phyloP scores from a whole-genome alignment of 2,329 filamentous ascomycete genomes.

The Trichoderma gracile region DNA sequence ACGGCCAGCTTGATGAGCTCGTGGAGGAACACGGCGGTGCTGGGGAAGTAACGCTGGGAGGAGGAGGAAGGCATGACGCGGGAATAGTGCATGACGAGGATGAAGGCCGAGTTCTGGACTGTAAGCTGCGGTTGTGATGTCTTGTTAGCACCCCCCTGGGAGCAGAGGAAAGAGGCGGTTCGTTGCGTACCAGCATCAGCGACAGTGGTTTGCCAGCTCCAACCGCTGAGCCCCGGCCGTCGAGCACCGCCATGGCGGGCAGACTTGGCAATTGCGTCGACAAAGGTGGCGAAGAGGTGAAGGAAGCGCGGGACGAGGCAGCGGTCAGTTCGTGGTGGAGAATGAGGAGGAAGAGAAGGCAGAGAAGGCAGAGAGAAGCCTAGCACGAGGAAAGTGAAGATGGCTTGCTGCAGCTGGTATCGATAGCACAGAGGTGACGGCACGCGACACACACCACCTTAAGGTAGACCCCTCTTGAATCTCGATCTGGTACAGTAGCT shows the following conservation, averaged over 20 bases:
- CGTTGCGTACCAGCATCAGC: constrained; percentile 32
- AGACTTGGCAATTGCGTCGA: background rate
- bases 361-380: too few relatives aligned
- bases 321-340: too few relatives aligned
- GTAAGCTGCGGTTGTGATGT: constrained; percentile 58
- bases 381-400: too few relatives aligned
- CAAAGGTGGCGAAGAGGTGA: too few relatives aligned
- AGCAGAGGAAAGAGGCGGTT: too few relatives aligned
- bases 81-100: constrained; percentile 89
- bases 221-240: constrained; percentile 21
- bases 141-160: background rate
- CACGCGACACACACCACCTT: background rate
- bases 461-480: background rate
- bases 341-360: too few relatives aligned
- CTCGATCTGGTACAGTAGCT: background rate
- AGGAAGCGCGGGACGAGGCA: too few relatives aligned
- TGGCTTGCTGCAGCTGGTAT: too few relatives aligned
- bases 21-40: constrained; percentile 90
- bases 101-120: constrained; percentile 72
- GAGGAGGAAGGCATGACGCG: constrained; percentile 83
- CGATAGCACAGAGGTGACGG: background rate
- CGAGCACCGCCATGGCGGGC: constrained; percentile 29
- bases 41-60: constrained; percentile 88
- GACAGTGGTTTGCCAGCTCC: constrained; percentile 30
- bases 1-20: constrained; percentile 89